phyloP scores from a whole-genome alignment of 192 early-diverging fungal genomes.

The Piromyces finnis region DNA sequence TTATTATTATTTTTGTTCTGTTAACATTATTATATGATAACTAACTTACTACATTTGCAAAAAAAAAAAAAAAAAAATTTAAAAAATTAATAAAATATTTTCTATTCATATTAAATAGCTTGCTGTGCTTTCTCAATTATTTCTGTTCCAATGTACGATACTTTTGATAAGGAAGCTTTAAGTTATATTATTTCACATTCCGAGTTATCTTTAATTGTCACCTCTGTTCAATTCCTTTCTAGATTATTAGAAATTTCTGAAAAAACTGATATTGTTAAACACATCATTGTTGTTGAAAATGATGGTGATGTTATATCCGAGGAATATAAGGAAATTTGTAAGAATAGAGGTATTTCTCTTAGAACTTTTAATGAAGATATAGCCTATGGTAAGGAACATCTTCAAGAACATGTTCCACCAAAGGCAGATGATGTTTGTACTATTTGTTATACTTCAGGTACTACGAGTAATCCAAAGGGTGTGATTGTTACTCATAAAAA shows the following conservation, averaged over 20 bases:
- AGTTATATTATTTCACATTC: neutral
- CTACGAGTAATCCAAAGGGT: constrained; percentile 61
- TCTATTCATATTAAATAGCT: constrained; percentile 6
- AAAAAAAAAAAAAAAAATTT: too few species aligned
- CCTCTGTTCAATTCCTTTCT: neutral
- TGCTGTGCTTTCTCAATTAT: constrained; percentile 7
- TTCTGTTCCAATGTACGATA: neutral
- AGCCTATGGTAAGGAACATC: neutral
- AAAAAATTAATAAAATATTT: too few species aligned
- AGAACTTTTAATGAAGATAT: neutral
- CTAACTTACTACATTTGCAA: too few species aligned
- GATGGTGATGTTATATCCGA: neutral
- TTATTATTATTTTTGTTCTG: too few species aligned
- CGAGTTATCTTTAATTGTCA: neutral
- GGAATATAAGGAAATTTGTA: neutral
- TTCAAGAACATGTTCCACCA: constrained; percentile 15
- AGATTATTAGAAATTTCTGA: neutral
- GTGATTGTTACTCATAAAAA: neutral
- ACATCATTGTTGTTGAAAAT: neutral
- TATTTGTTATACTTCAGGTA: constrained; percentile 74
- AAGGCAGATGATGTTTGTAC: constrained; percentile 54
- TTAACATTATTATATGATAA: too few species aligned
- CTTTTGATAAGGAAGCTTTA: neutral
- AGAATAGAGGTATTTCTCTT: neutral
- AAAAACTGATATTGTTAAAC: neutral